These are phyloP conservation scores for Hyaloscypha finlandica DNA, from an alignment of 495 filamentous ascomycete genomes.

Conservation along the genomic window DNA sequence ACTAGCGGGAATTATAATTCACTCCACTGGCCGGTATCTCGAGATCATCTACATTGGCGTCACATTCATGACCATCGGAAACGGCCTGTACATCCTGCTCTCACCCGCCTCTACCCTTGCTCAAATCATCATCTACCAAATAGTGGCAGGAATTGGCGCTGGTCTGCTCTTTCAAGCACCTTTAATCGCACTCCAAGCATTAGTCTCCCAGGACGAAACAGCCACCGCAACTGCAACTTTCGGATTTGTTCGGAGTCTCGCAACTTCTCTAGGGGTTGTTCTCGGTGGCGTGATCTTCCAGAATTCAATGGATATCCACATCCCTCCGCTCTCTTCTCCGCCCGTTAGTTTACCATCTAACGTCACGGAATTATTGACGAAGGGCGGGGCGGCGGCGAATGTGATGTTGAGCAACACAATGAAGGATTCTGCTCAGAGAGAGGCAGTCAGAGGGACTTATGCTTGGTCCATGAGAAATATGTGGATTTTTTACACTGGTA, in stretches of 20 bases:
- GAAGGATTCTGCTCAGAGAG: slow-evolving; percentile 38
- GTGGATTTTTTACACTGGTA: slow-evolving; percentile 47
- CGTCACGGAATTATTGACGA: slow-evolving; percentile 10
- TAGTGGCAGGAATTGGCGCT: slow-evolving; percentile 52
- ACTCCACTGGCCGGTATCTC: slow-evolving; percentile 60
- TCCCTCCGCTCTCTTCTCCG: slow-evolving; percentile 36
- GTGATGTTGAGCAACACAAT: slow-evolving; percentile 7
- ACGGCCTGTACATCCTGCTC: slow-evolving; percentile 56
- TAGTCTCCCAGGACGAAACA: slow-evolving; percentile 58
- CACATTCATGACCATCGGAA: slow-evolving; percentile 53
- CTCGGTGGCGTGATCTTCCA: slow-evolving; percentile 74
- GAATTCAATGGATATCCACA: slow-evolving; percentile 48
- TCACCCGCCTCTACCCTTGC: slow-evolving; percentile 43
- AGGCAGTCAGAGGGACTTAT: slow-evolving; percentile 42
- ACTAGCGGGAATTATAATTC: slow-evolving; percentile 53
- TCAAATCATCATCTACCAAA: slow-evolving; percentile 54
- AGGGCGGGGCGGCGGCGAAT: slow-evolving; percentile 15
- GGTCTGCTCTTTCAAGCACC: slow-evolving; percentile 64
- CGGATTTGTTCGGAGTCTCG: slow-evolving; percentile 62
- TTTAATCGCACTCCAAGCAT: slow-evolving; percentile 74
- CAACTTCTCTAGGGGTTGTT: slow-evolving; percentile 62
- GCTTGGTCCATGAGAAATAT: slow-evolving; percentile 49
- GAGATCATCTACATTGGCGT: slow-evolving; percentile 55
- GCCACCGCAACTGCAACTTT: slow-evolving; percentile 69
- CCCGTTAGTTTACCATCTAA: slow-evolving; percentile 15